phyloP scores from a whole-genome alignment of 1,139 yeast species.

The Candida sanyaensis region DNA sequence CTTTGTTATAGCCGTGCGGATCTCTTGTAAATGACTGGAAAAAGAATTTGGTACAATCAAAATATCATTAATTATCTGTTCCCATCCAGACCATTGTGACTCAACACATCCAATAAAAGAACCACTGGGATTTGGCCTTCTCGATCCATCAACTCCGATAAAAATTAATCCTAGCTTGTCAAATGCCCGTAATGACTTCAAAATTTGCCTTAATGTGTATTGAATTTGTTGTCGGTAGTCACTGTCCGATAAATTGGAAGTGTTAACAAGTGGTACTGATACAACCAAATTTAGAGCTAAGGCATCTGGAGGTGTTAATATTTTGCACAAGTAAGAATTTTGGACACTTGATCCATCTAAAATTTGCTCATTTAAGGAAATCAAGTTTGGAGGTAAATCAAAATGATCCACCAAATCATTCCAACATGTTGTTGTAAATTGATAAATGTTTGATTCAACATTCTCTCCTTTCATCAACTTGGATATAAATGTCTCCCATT shows the following conservation, averaged over 20 bases:
- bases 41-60: conserved; percentile 30
- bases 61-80: conserved; percentile 43
- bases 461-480: conserved; percentile 16
- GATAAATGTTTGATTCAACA: conserved; percentile 36
- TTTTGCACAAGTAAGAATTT: conserved; percentile 30
- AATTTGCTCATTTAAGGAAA: conserved; percentile 35
- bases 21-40: conserved; percentile 25
- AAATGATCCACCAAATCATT: conserved; percentile 24
- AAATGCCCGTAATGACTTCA: conserved; percentile 32
- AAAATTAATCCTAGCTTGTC: conserved; percentile 59
- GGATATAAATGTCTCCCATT: conserved; percentile 40
- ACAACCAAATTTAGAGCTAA: conserved; percentile 50
- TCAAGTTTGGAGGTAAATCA: conserved; percentile 41
- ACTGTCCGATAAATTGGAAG: conserved; percentile 26
- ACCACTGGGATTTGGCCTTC: conserved; percentile 38
- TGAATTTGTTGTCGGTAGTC: conserved; percentile 35
- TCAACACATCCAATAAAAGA: conserved; percentile 57
- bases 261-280: conserved; percentile 45
- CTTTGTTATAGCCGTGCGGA: conserved; percentile 29
- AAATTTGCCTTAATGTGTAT: conserved; percentile 24
- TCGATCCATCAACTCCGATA: conserved; percentile 48
- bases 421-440: conserved; percentile 58
- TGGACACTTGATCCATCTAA: conserved; percentile 38
- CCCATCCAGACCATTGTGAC: conserved; percentile 62
- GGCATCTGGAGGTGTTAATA: conserved; percentile 40